These are phyloP conservation scores for Fusarium liriodendri DNA, from an alignment of 2,329 filamentous ascomycete genomes.

Conservation along the genomic window DNA sequence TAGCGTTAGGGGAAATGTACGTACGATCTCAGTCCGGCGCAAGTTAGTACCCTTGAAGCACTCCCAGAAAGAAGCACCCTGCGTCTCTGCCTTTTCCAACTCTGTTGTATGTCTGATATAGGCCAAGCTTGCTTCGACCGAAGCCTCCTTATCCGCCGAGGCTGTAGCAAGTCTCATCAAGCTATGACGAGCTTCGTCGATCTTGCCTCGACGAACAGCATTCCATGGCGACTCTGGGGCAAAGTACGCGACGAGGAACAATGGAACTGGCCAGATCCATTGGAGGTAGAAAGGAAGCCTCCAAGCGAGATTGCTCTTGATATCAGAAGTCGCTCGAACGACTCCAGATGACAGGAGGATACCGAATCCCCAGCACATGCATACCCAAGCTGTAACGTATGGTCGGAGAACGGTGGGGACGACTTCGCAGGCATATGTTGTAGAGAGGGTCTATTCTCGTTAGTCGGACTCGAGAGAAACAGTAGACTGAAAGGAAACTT, in stretches of 20 bases:
- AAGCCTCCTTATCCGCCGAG: neutral
- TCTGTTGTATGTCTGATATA: neutral
- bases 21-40: neutral
- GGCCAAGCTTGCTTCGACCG: neutral
- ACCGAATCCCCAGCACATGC: constrained; percentile 56
- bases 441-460: neutral
- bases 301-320: constrained; percentile 48
- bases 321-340: constrained; percentile 47
- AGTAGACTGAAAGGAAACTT: too few species aligned
- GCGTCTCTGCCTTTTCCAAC: neutral
- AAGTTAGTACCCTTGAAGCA: neutral
- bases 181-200: neutral
- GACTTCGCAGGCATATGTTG: neutral
- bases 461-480: too few species aligned
- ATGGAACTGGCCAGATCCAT: constrained; percentile 42
- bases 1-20: neutral
- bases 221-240: neutral
- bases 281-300: constrained; percentile 50
- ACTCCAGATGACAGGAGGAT: constrained; percentile 54
- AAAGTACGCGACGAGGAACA: neutral
- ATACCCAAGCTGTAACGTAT: constrained; percentile 54
- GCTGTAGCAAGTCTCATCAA: neutral
- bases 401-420: constrained; percentile 45
- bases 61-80: neutral
- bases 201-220: neutral